These are phyloP conservation scores for Musa troglodytarum DNA, from an alignment of 176 grass and related monocot species.

Conservation along the genomic window DNA sequence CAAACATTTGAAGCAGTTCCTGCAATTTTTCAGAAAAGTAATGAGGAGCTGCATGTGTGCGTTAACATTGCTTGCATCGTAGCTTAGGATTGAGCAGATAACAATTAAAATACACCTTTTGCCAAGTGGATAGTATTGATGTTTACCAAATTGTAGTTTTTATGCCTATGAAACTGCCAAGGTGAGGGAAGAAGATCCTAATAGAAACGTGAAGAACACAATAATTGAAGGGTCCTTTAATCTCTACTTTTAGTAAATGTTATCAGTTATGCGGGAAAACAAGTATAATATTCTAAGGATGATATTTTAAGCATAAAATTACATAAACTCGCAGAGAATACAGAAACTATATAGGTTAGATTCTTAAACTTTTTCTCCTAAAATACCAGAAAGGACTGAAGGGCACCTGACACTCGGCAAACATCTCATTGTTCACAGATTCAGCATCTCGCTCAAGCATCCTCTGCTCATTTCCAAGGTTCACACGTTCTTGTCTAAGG, in stretches of 20 bases:
- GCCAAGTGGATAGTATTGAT: too few species aligned
- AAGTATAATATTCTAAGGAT: too few species aligned
- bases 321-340: background rate
- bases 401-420: constrained; percentile 88
- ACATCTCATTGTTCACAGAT: constrained; percentile 93
- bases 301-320: background rate
- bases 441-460: constrained; percentile 86
- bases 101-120: too few species aligned
- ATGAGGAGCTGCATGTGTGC: background rate
- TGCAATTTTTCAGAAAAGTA: constrained; percentile 25
- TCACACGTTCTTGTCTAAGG: constrained; percentile 64
- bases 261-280: background rate
- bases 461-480: constrained; percentile 77
- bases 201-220: background rate
- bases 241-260: background rate
- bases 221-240: background rate
- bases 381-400: background rate
- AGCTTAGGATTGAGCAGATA: background rate
- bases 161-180: background rate
- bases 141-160: background rate
- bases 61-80: background rate
- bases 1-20: constrained; percentile 99
- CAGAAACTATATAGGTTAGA: background rate
- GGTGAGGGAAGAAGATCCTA: background rate
- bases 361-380: background rate